phyloP scores from a whole-genome alignment of 805 yeast genomes.

The Wickerhamomyces canadensis region DNA sequence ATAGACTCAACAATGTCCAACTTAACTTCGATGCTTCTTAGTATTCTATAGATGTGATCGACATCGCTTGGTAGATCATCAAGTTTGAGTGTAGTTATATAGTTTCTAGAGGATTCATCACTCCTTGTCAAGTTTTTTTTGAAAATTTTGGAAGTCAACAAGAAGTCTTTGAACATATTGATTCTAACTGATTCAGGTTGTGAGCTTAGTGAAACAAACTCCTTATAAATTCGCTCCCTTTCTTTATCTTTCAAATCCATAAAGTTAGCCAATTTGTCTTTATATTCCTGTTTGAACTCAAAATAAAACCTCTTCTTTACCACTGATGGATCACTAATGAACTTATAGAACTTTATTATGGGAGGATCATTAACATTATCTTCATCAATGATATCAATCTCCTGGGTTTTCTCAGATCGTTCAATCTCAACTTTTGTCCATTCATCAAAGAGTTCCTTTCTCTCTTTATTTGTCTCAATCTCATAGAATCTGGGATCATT shows the following conservation, averaged over 20 bases:
- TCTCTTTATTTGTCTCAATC: constrained; percentile 27
- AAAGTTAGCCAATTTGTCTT: constrained; percentile 22
- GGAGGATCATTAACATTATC: constrained; percentile 4
- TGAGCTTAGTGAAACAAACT: constrained; percentile 19
- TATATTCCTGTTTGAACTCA: constrained; percentile 33
- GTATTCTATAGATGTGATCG: constrained; percentile 4
- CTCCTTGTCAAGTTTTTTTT: constrained; percentile 8
- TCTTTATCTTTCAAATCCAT: constrained; percentile 28
- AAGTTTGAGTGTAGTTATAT: background rate
- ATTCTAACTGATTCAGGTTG: constrained; percentile 13
- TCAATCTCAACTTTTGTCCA: constrained; percentile 33
- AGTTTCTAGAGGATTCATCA: background rate
- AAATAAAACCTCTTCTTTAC: constrained; percentile 28
- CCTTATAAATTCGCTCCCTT: constrained; percentile 34
- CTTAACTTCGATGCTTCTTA: constrained; percentile 2
- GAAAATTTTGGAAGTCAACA: constrained; percentile 16
- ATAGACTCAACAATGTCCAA: constrained; percentile 4
- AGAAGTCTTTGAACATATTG: constrained; percentile 13
- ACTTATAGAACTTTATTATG: constrained; percentile 22
- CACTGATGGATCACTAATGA: constrained; percentile 19
- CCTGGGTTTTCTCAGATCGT: background rate
- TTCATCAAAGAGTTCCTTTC: constrained; percentile 37
- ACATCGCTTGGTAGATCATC: constrained; percentile 1
- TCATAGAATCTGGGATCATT: constrained; percentile 36
- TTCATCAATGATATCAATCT: background rate